phyloP scores from a whole-genome alignment of 2,329 filamentous ascomycete species.

The Phyllosticta citribraziliensis region DNA sequence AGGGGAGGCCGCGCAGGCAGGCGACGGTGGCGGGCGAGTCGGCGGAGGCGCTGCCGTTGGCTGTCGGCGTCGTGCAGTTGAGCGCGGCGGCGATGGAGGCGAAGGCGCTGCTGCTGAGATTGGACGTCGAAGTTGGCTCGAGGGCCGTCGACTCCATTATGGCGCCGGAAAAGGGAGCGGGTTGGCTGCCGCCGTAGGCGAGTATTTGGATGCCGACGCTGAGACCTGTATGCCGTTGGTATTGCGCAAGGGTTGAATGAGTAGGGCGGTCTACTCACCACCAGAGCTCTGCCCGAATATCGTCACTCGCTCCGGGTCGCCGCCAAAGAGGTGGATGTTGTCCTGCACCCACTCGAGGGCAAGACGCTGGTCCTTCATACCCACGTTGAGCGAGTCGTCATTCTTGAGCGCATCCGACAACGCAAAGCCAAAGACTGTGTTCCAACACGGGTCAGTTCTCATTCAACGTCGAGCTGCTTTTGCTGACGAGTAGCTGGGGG shows the following conservation, averaged over 20 bases:
- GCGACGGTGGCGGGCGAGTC: constrained; percentile 34
- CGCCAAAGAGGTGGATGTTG: constrained; percentile 26
- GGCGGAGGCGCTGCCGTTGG: constrained; percentile 28
- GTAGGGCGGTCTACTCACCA: background rate
- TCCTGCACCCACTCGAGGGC: constrained; percentile 31
- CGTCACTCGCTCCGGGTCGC: constrained; percentile 26
- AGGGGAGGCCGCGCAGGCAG: constrained; percentile 39
- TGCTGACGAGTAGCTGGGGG: too few relatives aligned
- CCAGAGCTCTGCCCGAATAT: constrained; percentile 32
- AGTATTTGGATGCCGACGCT: constrained; percentile 25
- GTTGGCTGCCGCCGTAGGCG: constrained; percentile 22
- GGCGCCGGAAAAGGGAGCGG: constrained; percentile 20
- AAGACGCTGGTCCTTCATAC: constrained; percentile 29
- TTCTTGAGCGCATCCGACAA: constrained; percentile 22
- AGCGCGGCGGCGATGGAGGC: constrained; percentile 41
- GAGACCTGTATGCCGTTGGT: constrained; percentile 10
- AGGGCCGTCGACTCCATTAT: constrained; percentile 39
- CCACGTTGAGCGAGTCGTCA: constrained; percentile 28
- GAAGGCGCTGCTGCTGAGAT: constrained; percentile 41
- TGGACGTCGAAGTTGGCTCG: constrained; percentile 40
- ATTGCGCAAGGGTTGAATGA: background rate
- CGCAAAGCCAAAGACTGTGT: constrained; percentile 28
- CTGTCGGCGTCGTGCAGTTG: constrained; percentile 28
- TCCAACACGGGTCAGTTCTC: background rate
- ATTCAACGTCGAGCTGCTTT: too few relatives aligned